Evolutionary conservation across 805 yeast species (phyloP).

Genomic region (Ogataea neopini): DNA sequence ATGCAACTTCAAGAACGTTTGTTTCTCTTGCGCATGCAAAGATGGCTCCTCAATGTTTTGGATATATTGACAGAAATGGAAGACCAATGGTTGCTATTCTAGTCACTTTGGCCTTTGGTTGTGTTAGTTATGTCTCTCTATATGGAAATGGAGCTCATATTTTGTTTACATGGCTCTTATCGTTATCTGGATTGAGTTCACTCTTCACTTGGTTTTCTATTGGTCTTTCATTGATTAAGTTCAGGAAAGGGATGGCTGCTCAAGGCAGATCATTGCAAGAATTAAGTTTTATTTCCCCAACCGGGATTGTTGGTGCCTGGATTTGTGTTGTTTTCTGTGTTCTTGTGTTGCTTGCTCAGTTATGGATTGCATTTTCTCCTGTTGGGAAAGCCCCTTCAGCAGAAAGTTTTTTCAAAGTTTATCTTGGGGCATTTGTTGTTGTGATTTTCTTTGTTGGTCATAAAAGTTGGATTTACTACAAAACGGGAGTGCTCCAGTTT

Average conservation of each 20-base stretch:
- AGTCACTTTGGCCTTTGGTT: conserved; percentile 42
- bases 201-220: conserved; percentile 53
- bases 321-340: conserved; percentile 39
- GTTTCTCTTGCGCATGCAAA: conserved; percentile 48
- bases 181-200: conserved; percentile 50
- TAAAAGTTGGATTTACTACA: conserved; percentile 32
- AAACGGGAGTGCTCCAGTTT: conserved; percentile 13
- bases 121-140: conserved; percentile 47
- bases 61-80: conserved; percentile 51
- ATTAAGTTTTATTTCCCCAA: conserved; percentile 42
- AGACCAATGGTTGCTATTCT: conserved; percentile 49
- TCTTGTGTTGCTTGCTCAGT: conserved; percentile 44
- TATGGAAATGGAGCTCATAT: conserved; percentile 37
- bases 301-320: conserved; percentile 45
- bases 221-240: conserved; percentile 44
- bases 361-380: conserved; percentile 51
- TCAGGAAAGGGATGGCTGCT: conserved; percentile 44
- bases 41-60: conserved; percentile 43
- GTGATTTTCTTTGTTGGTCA: conserved; percentile 44
- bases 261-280: conserved; percentile 45
- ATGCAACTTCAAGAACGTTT: conserved; percentile 55
- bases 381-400: conserved; percentile 34
- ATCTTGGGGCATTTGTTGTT: conserved; percentile 49
- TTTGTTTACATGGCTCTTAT: conserved; percentile 50
- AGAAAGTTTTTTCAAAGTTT: conserved; percentile 43